Conservation (phyloP, 2,329 filamentous ascomycete genomes). For the Pleoardoris graminearum region DNA sequence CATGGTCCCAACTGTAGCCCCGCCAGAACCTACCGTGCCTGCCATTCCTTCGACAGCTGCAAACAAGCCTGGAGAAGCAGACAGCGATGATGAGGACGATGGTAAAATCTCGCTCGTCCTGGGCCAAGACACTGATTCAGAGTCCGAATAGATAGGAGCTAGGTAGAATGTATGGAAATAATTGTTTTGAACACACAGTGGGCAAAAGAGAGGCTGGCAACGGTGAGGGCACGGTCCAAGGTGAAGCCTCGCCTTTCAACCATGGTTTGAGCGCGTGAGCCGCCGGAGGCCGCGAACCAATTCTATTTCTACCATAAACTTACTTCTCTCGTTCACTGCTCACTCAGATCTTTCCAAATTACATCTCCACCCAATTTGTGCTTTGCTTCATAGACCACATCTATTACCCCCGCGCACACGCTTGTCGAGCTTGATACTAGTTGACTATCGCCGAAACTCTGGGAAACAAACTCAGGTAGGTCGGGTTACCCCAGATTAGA, state of each 20-base stretch:
- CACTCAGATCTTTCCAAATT: too few relatives aligned
- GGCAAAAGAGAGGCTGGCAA: neutral
- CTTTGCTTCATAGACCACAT: neutral
- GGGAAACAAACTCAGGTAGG: too few relatives aligned
- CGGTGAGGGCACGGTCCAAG: slow-evolving; percentile 4
- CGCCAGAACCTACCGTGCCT: slow-evolving; percentile 18
- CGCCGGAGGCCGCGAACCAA: neutral
- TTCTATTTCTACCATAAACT: neutral
- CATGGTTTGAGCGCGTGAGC: neutral
- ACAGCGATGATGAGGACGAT: slow-evolving; percentile 39
- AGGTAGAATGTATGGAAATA: neutral
- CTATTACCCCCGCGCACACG: neutral
- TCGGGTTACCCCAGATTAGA: too few relatives aligned
- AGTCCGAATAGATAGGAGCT: slow-evolving; percentile 26
- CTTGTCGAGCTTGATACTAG: too few relatives aligned
- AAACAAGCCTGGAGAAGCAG: slow-evolving; percentile 16
- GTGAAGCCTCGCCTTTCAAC: slow-evolving; percentile 5
- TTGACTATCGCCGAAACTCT: too few relatives aligned
- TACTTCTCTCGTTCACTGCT: neutral
- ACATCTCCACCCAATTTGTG: too few relatives aligned
- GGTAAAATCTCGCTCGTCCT: slow-evolving; percentile 37
- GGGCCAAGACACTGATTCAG: slow-evolving; percentile 43
- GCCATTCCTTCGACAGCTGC: slow-evolving; percentile 22
- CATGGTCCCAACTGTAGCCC: slow-evolving; percentile 22
- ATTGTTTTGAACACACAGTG: neutral